Conservation (phyloP, 176 grass and related monocot genomes). For the Dactylis glomerata region DNA sequence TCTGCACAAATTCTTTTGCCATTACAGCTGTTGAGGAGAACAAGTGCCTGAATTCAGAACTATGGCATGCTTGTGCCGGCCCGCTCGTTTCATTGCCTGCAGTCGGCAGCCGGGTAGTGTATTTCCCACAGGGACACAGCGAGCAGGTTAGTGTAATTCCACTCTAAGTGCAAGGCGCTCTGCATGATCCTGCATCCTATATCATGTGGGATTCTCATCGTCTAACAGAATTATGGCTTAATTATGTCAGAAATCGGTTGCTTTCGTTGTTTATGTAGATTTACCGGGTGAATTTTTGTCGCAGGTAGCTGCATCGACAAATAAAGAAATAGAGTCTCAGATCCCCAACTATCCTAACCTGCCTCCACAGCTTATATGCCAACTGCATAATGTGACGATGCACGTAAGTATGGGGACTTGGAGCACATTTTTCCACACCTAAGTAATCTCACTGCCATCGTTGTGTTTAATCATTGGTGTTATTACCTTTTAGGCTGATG, state of each 20-base stretch:
- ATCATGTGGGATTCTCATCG: not conserved
- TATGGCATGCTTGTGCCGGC: conserved; percentile 99
- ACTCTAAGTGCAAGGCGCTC: not conserved
- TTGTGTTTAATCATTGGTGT: conserved; percentile 15
- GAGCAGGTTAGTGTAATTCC: conserved; percentile 64
- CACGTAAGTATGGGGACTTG: conserved; percentile 57
- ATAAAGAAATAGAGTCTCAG: conserved; percentile 94
- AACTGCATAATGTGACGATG: conserved; percentile 98
- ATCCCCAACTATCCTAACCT: conserved; percentile 90
- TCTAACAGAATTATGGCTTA: conserved; percentile 10
- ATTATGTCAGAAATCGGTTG: not conserved
- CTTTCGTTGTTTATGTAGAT: not conserved
- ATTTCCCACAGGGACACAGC: conserved; percentile 98
- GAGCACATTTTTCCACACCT: not conserved
- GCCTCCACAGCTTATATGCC: conserved; percentile 93
- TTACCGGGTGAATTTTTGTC: conserved; percentile 16
- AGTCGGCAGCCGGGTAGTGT: conserved; percentile 86
- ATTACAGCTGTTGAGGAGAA: conserved; percentile 69
- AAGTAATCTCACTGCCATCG: not conserved
- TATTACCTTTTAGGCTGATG: conserved; percentile 60
- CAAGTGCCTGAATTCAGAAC: conserved; percentile 87
- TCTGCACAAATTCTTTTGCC: conserved; percentile 13
- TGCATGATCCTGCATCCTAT: conserved; percentile 10
- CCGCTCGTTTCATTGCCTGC: conserved; percentile 88
- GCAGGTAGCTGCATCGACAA: conserved; percentile 92